A percentile compares a stretch with the other conserved stretches of the same genome.
These are phyloP conservation scores for Tylopilus plumbeoviolaceoides DNA, from an alignment of 768 basidiomycete species.

Conservation along the genomic window DNA sequence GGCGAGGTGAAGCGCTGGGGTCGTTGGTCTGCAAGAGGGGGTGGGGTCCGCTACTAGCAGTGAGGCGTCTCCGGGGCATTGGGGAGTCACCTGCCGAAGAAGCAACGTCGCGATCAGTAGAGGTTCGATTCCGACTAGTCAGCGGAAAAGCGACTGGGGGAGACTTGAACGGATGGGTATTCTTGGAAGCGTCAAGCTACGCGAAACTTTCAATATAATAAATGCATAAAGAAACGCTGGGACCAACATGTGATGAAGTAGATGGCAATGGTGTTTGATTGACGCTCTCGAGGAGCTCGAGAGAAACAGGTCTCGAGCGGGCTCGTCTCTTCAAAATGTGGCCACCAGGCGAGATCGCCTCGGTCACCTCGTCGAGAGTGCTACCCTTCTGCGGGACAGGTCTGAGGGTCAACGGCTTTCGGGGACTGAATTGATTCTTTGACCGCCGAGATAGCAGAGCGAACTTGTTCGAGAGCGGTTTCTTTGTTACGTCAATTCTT, in stretches of 20 bases:
- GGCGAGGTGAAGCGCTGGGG: slow-evolving; percentile 28
- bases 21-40: slow-evolving; percentile 29
- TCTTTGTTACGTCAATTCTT: slow-evolving; percentile 33
- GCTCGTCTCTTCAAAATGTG: slow-evolving; percentile 74
- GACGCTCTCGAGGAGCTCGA: slow-evolving; percentile 55
- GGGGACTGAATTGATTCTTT: slow-evolving; percentile 29
- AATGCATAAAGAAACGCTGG: neutral
- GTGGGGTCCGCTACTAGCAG: slow-evolving; percentile 32
- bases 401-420: slow-evolving; percentile 22
- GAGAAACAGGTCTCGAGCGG: slow-evolving; percentile 65
- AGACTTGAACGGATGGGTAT: slow-evolving; percentile 8
- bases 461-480: slow-evolving; percentile 30
- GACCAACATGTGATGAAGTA: slow-evolving; percentile 29
- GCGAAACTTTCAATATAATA: neutral
- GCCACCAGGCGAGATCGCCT: slow-evolving; percentile 71
- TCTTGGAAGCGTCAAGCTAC: slow-evolving; percentile 17
- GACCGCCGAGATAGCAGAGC: slow-evolving; percentile 24
- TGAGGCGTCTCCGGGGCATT: slow-evolving; percentile 49
- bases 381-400: slow-evolving; percentile 38
- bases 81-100: slow-evolving; percentile 54
- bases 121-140: slow-evolving; percentile 36
- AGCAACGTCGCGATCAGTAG: slow-evolving; percentile 30
- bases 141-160: slow-evolving; percentile 36
- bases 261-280: slow-evolving; percentile 41
- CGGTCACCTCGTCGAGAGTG: slow-evolving; percentile 54